A percentile compares a stretch with the other conserved stretches of the same genome.
These are phyloP conservation scores for Dactylellina haptotyla DNA, from an alignment of 2,329 filamentous ascomycete species.

Conservation along the genomic window DNA sequence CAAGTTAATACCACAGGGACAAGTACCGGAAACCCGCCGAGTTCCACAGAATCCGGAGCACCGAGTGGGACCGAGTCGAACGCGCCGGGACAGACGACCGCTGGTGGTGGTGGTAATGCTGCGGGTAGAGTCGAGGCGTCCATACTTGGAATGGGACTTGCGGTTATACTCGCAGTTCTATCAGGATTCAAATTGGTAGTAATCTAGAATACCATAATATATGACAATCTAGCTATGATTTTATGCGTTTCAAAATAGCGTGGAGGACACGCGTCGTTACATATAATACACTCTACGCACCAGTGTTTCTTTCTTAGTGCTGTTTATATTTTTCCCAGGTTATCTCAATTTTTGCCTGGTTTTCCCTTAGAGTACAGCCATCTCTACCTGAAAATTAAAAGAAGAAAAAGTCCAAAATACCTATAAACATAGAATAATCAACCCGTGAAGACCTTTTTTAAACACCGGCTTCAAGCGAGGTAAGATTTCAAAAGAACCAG, in stretches of 20 bases:
- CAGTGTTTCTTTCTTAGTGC: too few species aligned
- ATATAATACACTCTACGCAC: too few species aligned
- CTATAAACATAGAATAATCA: too few species aligned
- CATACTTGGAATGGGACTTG: conserved; percentile 15
- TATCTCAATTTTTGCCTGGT: too few species aligned
- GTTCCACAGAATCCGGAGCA: conserved; percentile 5
- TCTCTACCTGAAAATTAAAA: too few species aligned
- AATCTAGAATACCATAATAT: not conserved
- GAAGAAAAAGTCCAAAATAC: too few species aligned
- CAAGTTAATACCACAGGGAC: conserved; percentile 34
- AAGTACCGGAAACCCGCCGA: conserved; percentile 5
- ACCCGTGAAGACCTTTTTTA: too few species aligned
- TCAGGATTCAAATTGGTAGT: conserved; percentile 1
- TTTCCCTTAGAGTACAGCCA: too few species aligned
- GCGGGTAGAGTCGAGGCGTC: conserved; percentile 30
- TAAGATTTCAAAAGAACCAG: not conserved
- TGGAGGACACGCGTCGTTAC: too few species aligned
- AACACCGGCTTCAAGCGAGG: too few species aligned
- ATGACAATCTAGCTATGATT: not conserved
- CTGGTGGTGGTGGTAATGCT: conserved; percentile 25
- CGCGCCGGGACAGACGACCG: conserved; percentile 5
- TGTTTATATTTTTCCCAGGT: too few species aligned
- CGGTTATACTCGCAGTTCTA: not conserved
- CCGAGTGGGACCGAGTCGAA: conserved; percentile 4
- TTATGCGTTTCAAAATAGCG: not conserved